These are phyloP conservation scores for Solanum medicagineum DNA, from an alignment of 257 asterid species.

Conservation along the genomic window DNA sequence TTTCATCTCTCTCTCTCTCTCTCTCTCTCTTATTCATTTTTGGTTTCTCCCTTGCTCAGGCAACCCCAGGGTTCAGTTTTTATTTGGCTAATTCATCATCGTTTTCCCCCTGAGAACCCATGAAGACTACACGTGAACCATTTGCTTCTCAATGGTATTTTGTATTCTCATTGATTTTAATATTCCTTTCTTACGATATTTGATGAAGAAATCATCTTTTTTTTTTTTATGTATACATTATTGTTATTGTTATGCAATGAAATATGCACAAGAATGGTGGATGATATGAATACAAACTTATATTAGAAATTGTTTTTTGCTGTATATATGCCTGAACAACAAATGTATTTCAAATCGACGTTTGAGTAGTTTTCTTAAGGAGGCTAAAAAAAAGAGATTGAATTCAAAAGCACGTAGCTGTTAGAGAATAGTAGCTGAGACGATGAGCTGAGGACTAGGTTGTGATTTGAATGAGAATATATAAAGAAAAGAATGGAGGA, in stretches of 20 bases:
- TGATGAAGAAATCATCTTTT: neutral
- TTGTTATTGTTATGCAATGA: neutral
- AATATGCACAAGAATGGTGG: neutral
- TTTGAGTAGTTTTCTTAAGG: neutral
- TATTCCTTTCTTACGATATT: neutral
- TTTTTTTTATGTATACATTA: too few species aligned
- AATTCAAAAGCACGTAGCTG: neutral
- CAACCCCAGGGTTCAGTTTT: neutral
- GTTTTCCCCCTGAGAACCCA: neutral
- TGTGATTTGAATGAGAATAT: neutral
- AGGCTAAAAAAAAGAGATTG: neutral
- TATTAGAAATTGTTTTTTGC: neutral
- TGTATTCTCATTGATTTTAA: neutral
- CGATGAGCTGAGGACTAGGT: neutral
- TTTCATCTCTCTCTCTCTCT: neutral
- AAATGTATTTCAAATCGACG: neutral
- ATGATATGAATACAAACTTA: neutral
- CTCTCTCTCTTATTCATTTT: neutral
- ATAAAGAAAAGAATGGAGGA: neutral
- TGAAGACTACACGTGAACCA: neutral
- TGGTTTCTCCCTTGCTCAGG: neutral
- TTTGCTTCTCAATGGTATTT: neutral
- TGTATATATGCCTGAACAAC: neutral
- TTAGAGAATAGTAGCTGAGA: neutral
- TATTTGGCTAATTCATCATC: neutral